These are phyloP conservation scores for Aureococcus anophagefferens DNA, from an alignment of 108 stramenopile species.

Conservation along the genomic window DNA sequence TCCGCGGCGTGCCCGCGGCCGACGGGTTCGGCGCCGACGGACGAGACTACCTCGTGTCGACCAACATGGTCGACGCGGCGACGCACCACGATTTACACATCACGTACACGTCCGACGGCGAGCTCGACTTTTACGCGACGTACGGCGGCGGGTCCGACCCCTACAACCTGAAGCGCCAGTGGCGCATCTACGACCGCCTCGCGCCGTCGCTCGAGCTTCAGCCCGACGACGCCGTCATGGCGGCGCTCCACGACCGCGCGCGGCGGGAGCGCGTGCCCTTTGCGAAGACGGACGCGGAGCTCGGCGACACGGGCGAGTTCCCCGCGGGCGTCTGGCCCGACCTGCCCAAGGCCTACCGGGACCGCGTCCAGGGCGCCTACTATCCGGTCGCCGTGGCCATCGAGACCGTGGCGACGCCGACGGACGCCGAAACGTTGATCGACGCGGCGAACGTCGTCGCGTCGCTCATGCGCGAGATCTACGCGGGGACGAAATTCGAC, in stretches of 20 bases:
- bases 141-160: slow-evolving; percentile 1
- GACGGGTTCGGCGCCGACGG: slow-evolving; percentile 13
- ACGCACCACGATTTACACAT: no score
- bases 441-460: background rate
- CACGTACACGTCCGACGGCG: no score
- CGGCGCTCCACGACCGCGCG: slow-evolving; percentile 16
- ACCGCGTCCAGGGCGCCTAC: slow-evolving; percentile 57
- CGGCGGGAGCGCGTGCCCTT: no score
- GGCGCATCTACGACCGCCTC: slow-evolving; percentile 21
- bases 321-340: slow-evolving; percentile 4
- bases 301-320: slow-evolving; percentile 30
- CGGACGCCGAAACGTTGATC: background rate
- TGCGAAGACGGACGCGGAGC: no score
- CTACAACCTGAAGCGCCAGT: slow-evolving; percentile 31
- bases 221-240: slow-evolving; percentile 20
- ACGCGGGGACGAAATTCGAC: no score
- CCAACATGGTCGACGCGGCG: slow-evolving; percentile 28
- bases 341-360: slow-evolving; percentile 31
- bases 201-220: slow-evolving; percentile 16
- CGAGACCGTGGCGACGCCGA: slow-evolving; percentile 12
- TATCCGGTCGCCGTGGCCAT: slow-evolving; percentile 30
- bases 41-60: no score
- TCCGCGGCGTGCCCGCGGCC: slow-evolving; percentile 19
- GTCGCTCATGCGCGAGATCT: no score
- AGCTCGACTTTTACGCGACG: slow-evolving; percentile 16